A percentile compares a stretch with the other conserved stretches of the same genome.
phyloP scores from a whole-genome alignment of 169 alveolate species.

The Eimeria tenella region DNA sequence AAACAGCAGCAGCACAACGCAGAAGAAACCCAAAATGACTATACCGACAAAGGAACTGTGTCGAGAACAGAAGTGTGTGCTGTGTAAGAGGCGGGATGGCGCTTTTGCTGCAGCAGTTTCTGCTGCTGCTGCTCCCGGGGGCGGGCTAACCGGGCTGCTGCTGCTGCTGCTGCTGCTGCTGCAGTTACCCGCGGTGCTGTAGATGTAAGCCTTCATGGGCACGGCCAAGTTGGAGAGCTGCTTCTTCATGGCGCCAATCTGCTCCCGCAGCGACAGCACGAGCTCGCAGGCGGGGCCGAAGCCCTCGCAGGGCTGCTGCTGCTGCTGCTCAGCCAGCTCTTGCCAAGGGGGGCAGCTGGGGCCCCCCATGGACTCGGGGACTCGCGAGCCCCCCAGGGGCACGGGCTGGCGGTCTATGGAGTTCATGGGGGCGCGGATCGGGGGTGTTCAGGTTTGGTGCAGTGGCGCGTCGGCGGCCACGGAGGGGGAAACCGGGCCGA shows the following conservation, averaged over 20 bases:
- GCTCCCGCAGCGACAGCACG: conserved; percentile 38
- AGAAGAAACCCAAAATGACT: too few relatives aligned
- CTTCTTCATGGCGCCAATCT: conserved; percentile 67
- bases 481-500: too few relatives aligned
- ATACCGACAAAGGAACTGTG: too few relatives aligned
- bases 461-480: too few relatives aligned
- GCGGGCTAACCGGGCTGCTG: not conserved
- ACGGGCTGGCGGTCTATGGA: conserved; percentile 45
- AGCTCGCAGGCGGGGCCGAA: conserved; percentile 63
- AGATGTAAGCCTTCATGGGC: conserved; percentile 70
- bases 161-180: not conserved
- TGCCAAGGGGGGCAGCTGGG: conserved; percentile 46
- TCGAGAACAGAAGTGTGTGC: too few relatives aligned
- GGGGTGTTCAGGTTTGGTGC: too few relatives aligned
- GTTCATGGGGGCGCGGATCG: not conserved
- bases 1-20: too few relatives aligned
- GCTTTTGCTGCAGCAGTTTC: not conserved
- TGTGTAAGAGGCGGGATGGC: too few relatives aligned
- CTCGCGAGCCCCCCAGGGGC: conserved; percentile 71
- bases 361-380: conserved; percentile 77
- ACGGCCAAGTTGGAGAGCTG: conserved; percentile 48
- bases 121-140: not conserved
- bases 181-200: conserved; percentile 31
- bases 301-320: conserved; percentile 47
- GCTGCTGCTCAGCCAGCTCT: conserved; percentile 50